Base-by-base conservation (phyloP, 2,329 filamentous ascomycete genomes). In the Diaporthe sp. region DNA sequence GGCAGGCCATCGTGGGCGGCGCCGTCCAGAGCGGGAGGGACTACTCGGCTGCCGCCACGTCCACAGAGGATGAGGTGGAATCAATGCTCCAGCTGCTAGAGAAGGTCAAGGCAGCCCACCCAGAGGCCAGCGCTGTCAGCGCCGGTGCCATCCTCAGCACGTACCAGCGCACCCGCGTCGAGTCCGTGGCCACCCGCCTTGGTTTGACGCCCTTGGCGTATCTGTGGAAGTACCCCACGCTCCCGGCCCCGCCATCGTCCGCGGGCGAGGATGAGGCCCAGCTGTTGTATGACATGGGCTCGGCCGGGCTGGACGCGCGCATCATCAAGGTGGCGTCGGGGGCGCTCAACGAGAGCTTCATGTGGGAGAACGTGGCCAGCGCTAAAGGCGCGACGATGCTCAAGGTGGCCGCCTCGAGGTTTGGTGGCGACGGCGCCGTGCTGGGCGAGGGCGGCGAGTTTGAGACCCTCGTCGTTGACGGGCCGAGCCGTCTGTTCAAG, bases 371-470 rank as follows among this genome's bases (percentile, higher is more conserved):
- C 84, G 93, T 98, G 25, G 91, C 93, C 4, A 89, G 90, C 79
- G 79, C 83, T 6, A 80, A 80, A 32, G 89, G 87, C 8, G 85
- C 88, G 56, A 80, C 80, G 51, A 84, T 86, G 70, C 81, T 92
- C 58, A 85, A 86, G 79, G 84, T 82, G 53, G 87, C 91, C 1
- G 87, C 94, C 81, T 85, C 86, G 66, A 88, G 91, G 76, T 97
- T 97, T 83, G 93, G 93, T 58, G 84, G 88, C 75, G 85, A 85
- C 76, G 95, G 94, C 0, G 93, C 94, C 12, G 91, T 96, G 13
- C 84, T 98, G 25, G 97, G 97, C 1, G 97, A 98, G 82, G 97
- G 97, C 8, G 97, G 97, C 4, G 97, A 98, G 85, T 98, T 97
- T 83, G 97, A 98, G 88, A 98, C 95, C 39, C 85, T 98, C 70